Base-by-base conservation (phyloP, 257 asterid species). In the Galeopsis tetrahit region DNA sequence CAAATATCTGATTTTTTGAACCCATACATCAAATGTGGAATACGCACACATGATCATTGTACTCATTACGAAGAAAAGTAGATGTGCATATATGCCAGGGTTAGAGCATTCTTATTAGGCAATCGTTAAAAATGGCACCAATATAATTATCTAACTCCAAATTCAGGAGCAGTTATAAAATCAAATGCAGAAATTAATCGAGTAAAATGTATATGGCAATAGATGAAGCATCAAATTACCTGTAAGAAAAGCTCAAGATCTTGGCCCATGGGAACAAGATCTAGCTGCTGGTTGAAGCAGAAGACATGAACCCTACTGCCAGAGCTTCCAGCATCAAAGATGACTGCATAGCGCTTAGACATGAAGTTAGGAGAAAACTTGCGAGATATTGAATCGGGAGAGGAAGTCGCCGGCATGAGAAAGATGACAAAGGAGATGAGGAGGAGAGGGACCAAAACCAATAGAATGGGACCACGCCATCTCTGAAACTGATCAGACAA, bases 251-350 rank as follows among this genome's bases (percentile, higher is more conserved):
- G 89, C 75, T 93, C 96, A 14, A 93, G 91, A 62, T 93, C 93
- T 15, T 85, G 78, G 38, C 93, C 96, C 71, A 93, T 88, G 62
- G 95, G 93, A 39, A 93, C 84, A 32, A 88, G 98, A 74, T 90
- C 95, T 75, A 93, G 85, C 57, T 80, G 72, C 57, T 85, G 70
- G 67, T 88, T 77, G 75, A 93, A 93, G 79, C 95, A 81, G 70
- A 93, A 93, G 28, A 88, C 97, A 52, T 93, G 98, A 53, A 90
- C 98, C 79, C 98, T 81, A 74, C 96, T 93, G 40, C 97, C 98
- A 1, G 98, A 90, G 76, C 98, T 93, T 5, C 98, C 96, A 0
- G 98, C 98, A 59, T 93, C 97, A 68, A 93, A 93, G 61, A 93
- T 85, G 52, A 90, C 97, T 0, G 98, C 98, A 68, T 90, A 93